Conservation (phyloP, 441 rosid species). For the Rhodomyrtus psidioides region DNA sequence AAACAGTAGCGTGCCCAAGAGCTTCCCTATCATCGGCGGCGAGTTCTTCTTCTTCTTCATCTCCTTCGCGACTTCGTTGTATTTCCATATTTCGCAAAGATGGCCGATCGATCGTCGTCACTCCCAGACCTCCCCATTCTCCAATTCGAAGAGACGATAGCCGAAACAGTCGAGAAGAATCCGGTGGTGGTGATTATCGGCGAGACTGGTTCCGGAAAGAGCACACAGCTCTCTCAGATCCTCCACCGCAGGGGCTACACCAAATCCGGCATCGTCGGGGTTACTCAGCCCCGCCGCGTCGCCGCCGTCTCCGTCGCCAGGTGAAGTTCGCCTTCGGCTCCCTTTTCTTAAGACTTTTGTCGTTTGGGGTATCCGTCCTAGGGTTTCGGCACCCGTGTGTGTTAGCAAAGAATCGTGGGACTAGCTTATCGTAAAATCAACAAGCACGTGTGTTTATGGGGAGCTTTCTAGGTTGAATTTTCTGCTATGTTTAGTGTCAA, state of each 20-base stretch:
- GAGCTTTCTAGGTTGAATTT: not conserved
- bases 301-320: slow-evolving; percentile 95
- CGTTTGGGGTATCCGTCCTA: not conserved
- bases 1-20: not conserved
- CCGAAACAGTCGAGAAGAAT: slow-evolving; percentile 61
- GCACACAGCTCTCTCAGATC: slow-evolving; percentile 99
- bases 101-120: not conserved
- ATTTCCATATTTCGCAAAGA: not conserved
- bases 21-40: not conserved
- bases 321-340: slow-evolving; percentile 12
- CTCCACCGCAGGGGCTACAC: slow-evolving; percentile 76
- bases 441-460: not conserved
- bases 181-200: slow-evolving; percentile 82
- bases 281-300: slow-evolving; percentile 98
- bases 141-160: slow-evolving; percentile 70
- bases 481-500: not conserved
- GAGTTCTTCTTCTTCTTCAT: not conserved
- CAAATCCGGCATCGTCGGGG: slow-evolving; percentile 62
- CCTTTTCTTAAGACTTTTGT: not conserved
- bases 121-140: slow-evolving; percentile 61
- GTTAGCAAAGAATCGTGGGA: not conserved
- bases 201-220: slow-evolving; percentile 93
- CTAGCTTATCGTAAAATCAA: not conserved
- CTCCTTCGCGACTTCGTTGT: not conserved
- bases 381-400: not conserved